Percentiles rank a stretch among this genome's conserved stretches.
phyloP scores from a whole-genome alignment of 2,329 filamentous ascomycete genomes.

The Fulvia fulva region DNA sequence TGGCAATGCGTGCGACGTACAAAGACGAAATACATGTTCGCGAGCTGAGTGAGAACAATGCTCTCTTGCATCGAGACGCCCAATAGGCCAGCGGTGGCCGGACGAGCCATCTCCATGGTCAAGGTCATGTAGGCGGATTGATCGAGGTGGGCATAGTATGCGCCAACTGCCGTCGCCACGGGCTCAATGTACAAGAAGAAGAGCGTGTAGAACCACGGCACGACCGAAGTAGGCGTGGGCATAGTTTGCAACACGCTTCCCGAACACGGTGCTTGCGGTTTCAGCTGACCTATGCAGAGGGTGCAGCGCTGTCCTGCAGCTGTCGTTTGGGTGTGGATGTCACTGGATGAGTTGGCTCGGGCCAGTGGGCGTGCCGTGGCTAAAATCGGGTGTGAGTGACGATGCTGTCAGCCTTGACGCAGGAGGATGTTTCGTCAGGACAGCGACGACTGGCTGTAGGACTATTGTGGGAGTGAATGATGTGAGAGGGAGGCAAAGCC shows the following conservation, averaged over 20 bases:
- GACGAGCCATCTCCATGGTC: conserved; percentile 45
- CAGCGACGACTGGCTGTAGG: not conserved
- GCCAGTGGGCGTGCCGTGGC: not conserved
- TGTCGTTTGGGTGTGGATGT: not conserved
- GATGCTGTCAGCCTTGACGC: not conserved
- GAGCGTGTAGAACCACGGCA: conserved; percentile 61
- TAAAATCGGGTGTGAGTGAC: not conserved
- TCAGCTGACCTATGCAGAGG: not conserved
- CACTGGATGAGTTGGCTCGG: not conserved
- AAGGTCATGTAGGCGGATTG: conserved; percentile 59
- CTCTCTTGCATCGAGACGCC: conserved; percentile 54
- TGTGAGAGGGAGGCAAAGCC: not conserved
- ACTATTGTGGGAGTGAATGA: not conserved
- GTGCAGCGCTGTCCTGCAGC: not conserved
- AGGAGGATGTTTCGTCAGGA: not conserved
- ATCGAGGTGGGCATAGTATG: conserved; percentile 50
- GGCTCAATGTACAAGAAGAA: conserved; percentile 75
- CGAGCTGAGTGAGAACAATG: conserved; percentile 69
- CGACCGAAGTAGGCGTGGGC: conserved; percentile 18
- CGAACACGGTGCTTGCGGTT: not conserved
- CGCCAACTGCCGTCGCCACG: conserved; percentile 50
- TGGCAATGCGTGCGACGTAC: not conserved
- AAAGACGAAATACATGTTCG: conserved; percentile 74
- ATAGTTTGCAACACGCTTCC: not conserved
- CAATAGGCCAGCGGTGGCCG: conserved; percentile 39